Evolutionary conservation across 2,329 filamentous ascomycete genomes (phyloP), one percentile per base, ranked within the genome.

Genomic region (Colletotrichum limetticola): DNA sequence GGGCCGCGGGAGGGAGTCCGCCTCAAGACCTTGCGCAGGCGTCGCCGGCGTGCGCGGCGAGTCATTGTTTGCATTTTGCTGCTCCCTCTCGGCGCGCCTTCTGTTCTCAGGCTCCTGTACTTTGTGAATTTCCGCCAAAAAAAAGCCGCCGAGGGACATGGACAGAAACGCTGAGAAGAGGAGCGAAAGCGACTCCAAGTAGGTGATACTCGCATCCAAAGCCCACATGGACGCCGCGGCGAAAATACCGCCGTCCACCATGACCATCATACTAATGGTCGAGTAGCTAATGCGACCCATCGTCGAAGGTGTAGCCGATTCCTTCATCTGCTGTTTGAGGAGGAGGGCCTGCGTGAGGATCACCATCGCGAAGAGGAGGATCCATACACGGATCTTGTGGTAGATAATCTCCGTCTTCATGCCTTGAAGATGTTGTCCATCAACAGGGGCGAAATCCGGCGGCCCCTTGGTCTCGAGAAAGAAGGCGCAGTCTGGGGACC

Each of bases 401-500:
- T 91, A 81, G 74, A 89, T 89, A 14, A 90, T 82, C 79, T 92
- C 91, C 60, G 89, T 86, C 78, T 92, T 93, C 77, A 89, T 84
- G 9, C 91, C 91, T 1, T 85, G 78, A 4, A 93, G 83, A 77
- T 93, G 91, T 9, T 86, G 82, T 1, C 86, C 87, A 37, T 90
- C 87, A 5, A 80, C 80, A 0, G 85, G 82, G 0, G 88, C 78
- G 72, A 86, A 91, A 16, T 84, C 82, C 0, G 91, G 91, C 1
- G 91, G 89, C 0, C 91, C 91, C 76, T 90, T 91, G 16, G 89
- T 89, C 77, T 92, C 90, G 42, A 93, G 83, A 73, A 92, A 91
- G 80, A 90, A 92, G 4, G 86, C 89, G 77, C 91, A 93, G 78
- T 93, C 91, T 1, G 91, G 91, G 12, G 91, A 93, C 81, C 90